phyloP scores from a whole-genome alignment of 23 red algal genomes.

The Gracilariopsis chorda region DNA sequence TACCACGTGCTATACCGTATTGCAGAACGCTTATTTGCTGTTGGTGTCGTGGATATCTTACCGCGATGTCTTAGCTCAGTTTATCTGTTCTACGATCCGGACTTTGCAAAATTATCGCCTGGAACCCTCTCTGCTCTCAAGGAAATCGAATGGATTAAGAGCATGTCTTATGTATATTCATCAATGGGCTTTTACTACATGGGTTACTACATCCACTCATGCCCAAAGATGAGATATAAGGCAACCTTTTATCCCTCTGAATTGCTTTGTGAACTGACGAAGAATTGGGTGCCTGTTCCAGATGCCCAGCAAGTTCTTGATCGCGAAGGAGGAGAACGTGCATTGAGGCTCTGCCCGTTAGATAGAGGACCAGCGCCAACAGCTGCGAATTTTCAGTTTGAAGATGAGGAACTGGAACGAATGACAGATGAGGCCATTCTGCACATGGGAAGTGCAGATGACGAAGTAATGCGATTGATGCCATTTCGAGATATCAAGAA shows the following conservation, averaged over 20 bases:
- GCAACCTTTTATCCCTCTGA: conserved; percentile 61
- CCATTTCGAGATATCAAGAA: background rate
- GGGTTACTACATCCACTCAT: conserved; percentile 95
- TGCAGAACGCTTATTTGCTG: conserved; percentile 67
- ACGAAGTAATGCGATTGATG: conserved; percentile 8
- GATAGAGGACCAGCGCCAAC: background rate
- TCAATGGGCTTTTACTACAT: conserved; percentile 81
- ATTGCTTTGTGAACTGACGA: conserved; percentile 77
- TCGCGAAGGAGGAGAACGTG: background rate
- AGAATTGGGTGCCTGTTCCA: conserved; percentile 60
- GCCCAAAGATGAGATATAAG: conserved; percentile 94
- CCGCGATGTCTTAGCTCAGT: conserved; percentile 80
- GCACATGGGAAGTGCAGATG: background rate
- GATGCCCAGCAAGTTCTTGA: conserved; percentile 42
- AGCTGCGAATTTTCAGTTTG: conserved; percentile 22
- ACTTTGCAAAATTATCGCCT: conserved; percentile 69
- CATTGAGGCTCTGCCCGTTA: conserved; percentile 21
- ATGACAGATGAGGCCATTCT: conserved; percentile 13
- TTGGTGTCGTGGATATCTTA: conserved; percentile 91
- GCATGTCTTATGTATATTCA: background rate
- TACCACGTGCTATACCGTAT: conserved; percentile 78
- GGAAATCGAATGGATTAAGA: conserved; percentile 74
- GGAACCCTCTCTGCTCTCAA: conserved; percentile 82
- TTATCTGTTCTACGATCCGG: conserved; percentile 94
- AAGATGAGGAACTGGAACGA: conserved; percentile 10